These are phyloP conservation scores for Xylariaceae sp. DNA, from an alignment of 2,329 filamentous ascomycete genomes.

Conservation along the genomic window DNA sequence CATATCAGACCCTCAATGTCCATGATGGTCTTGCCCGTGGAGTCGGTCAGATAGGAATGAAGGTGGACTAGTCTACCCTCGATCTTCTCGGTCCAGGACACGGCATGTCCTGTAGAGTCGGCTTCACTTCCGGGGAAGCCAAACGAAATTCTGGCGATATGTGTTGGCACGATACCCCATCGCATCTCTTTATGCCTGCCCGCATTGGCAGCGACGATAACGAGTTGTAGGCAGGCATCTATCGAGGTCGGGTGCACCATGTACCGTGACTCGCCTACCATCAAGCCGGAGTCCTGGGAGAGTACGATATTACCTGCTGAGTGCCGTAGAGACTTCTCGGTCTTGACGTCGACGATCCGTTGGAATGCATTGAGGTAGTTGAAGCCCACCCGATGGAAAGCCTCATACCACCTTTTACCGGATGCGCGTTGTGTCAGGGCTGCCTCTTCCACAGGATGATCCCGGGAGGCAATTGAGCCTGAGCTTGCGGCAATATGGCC, in stretches of 20 bases:
- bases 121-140: constrained; percentile 7
- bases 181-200: constrained; percentile 21
- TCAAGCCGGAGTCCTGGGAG: constrained; percentile 4
- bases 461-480: not conserved
- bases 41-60: constrained; percentile 16
- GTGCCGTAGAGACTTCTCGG: constrained; percentile 10
- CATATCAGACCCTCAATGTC: constrained; percentile 23
- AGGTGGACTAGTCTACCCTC: constrained; percentile 22
- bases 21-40: constrained; percentile 19
- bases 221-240: constrained; percentile 28
- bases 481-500: constrained; percentile 15
- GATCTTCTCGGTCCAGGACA: constrained; percentile 17
- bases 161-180: constrained; percentile 21
- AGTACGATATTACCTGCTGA: constrained; percentile 13
- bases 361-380: constrained; percentile 22
- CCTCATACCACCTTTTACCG: constrained; percentile 21
- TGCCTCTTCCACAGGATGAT: constrained; percentile 9
- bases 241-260: constrained; percentile 35
- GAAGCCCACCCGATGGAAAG: constrained; percentile 23
- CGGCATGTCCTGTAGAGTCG: constrained; percentile 8
- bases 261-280: constrained; percentile 24
- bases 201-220: constrained; percentile 20
- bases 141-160: constrained; percentile 16
- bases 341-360: constrained; percentile 11
- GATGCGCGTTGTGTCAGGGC: constrained; percentile 16